A percentile compares a stretch with the other conserved stretches of the same genome.
phyloP scores from a whole-genome alignment of 805 yeast species.

The Wickerhamiella alocasiicola region DNA sequence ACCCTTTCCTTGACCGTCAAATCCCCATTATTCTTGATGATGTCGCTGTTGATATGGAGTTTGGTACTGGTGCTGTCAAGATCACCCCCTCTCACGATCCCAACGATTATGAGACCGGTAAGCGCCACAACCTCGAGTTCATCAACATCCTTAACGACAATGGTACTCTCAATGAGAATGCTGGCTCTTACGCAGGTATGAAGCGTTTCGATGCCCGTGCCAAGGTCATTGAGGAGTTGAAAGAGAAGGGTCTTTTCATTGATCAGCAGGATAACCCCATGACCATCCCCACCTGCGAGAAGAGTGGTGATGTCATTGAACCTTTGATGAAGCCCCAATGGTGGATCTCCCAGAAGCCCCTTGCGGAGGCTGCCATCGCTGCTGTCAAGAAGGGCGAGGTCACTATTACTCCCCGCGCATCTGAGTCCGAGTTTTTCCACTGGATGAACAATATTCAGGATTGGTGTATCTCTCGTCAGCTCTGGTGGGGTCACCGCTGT shows the following conservation, averaged over 20 bases:
- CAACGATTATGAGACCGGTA: slow-evolving; percentile 94
- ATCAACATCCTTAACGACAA: slow-evolving; percentile 86
- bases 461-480: slow-evolving; percentile 95
- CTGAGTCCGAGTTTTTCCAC: slow-evolving; percentile 85
- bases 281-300: slow-evolving; percentile 86
- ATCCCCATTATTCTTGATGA: slow-evolving; percentile 81
- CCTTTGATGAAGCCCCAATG: slow-evolving; percentile 97
- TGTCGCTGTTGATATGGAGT: slow-evolving; percentile 97
- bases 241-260: slow-evolving; percentile 58
- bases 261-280: slow-evolving; percentile 91
- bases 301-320: slow-evolving; percentile 95
- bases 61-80: slow-evolving; percentile 99
- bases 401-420: slow-evolving; percentile 72
- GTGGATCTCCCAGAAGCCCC: slow-evolving; percentile 90
- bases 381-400: slow-evolving; percentile 77
- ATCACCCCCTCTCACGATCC: slow-evolving; percentile 98
- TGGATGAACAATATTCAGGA: slow-evolving; percentile 96
- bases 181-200: slow-evolving; percentile 78
- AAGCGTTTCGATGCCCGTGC: slow-evolving; percentile 91
- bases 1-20: slow-evolving; percentile 77
- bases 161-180: slow-evolving; percentile 78
- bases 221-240: slow-evolving; percentile 66
- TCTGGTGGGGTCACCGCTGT: slow-evolving; percentile 97
- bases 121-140: slow-evolving; percentile 78
- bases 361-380: slow-evolving; percentile 76